A percentile compares a stretch with the other conserved stretches of the same genome.
phyloP scores from a whole-genome alignment of 176 grass and related monocot species.

The Zea luxurians region DNA sequence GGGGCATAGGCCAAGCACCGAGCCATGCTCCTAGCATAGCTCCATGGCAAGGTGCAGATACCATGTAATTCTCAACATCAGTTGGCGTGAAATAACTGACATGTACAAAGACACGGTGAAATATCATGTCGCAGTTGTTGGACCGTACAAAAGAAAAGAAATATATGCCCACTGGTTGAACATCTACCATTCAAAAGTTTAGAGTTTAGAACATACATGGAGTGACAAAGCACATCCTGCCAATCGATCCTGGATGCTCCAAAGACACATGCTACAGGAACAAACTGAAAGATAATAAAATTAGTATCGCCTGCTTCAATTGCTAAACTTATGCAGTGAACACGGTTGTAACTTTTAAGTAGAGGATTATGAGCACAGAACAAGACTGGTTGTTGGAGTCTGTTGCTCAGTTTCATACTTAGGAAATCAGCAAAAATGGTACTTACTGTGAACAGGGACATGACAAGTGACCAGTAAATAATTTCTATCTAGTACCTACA shows the following conservation, averaged over 20 bases:
- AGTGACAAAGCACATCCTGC: conserved; percentile 65
- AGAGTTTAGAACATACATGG: conserved; percentile 54
- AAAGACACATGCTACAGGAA: conserved; percentile 78
- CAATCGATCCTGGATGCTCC: conserved; percentile 75
- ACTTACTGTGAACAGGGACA: conserved; percentile 88
- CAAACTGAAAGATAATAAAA: conserved; percentile 58
- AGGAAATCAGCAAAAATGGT: conserved; percentile 6
- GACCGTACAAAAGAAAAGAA: neutral
- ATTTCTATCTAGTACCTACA: conserved; percentile 66
- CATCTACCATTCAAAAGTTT: neutral
- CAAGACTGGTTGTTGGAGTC: neutral
- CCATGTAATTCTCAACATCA: conserved; percentile 62
- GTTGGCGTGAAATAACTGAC: conserved; percentile 45
- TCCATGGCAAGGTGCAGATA: conserved; percentile 78
- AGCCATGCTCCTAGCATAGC: conserved; percentile 91
- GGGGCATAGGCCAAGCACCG: conserved; percentile 95
- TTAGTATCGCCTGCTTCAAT: neutral
- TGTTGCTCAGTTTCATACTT: neutral
- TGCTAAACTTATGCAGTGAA: neutral
- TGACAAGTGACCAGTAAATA: conserved; percentile 79
- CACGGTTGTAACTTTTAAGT: conserved; percentile 14
- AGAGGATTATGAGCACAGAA: neutral
- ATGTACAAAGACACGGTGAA: conserved; percentile 33
- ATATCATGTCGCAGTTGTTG: neutral
- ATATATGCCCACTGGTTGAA: neutral